These are phyloP conservation scores for Candida chilensis DNA, from an alignment of 805 yeast genomes.

Conservation along the genomic window DNA sequence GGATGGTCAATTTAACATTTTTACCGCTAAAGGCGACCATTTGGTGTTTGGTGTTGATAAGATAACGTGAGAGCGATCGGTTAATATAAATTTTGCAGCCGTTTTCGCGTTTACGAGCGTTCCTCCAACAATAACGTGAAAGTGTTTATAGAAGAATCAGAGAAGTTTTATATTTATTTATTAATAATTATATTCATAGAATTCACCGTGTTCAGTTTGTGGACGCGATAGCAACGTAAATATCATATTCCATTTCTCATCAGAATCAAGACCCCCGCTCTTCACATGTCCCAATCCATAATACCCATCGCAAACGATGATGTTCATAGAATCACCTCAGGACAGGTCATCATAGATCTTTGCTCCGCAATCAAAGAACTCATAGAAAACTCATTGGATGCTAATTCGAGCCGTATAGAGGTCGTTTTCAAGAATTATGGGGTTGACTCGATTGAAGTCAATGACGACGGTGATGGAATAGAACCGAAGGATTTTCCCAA, in stretches of 20 bases:
- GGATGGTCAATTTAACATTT: conserved; percentile 18
- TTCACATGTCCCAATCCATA: too few species aligned
- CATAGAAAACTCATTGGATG: conserved; percentile 83
- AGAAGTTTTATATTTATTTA: too few species aligned
- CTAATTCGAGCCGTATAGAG: conserved; percentile 60
- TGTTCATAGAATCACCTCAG: conserved; percentile 75
- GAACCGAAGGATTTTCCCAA: conserved; percentile 36
- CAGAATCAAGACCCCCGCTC: too few species aligned
- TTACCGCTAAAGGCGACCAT: background rate
- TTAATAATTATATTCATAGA: too few species aligned
- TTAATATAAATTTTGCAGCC: too few species aligned
- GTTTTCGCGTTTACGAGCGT: too few species aligned
- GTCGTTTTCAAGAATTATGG: conserved; percentile 67
- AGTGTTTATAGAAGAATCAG: too few species aligned
- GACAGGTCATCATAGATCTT: conserved; percentile 84
- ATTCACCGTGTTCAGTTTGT: too few species aligned
- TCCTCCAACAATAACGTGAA: too few species aligned
- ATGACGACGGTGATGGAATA: conserved; percentile 67
- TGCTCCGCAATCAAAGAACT: conserved; percentile 76
- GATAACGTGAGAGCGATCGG: too few species aligned
- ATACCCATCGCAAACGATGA: conserved; percentile 38
- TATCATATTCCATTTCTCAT: conserved; percentile 13
- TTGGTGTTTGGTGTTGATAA: too few species aligned
- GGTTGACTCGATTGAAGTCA: conserved; percentile 54
- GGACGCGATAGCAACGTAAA: conserved; percentile 1